Base-by-base conservation (phyloP, 768 basidiomycete genomes). In the Kwoniella shandongensis region DNA sequence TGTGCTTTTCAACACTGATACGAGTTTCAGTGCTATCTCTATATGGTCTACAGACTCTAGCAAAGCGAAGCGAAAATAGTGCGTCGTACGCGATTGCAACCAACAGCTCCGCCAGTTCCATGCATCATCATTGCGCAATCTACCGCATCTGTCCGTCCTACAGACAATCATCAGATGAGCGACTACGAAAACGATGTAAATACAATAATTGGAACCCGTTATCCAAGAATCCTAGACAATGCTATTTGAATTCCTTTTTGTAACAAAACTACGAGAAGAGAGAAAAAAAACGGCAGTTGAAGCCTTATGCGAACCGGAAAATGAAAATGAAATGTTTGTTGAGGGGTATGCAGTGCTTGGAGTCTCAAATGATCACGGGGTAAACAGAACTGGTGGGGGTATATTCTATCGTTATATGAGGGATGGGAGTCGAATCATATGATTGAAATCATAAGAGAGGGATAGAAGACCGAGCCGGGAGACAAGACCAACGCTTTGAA, bases 91-190 rank as follows among this genome's bases (percentile, higher is more conserved):
- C n/a, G n/a, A n/a, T n/a, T n/a, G n/a, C n/a, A n/a, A n/a, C n/a
- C n/a, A n/a, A n/a, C n/a, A n/a, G n/a, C 56, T 58, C 56, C 56
- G 56, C 56, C 56, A 58, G 56, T 58, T 58, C 56, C 56, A 58
- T 58, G 32, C 49, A 58, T 58, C 45, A 40, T 1, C 23, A 35
- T 22, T 44, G n/a, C n/a, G n/a, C n/a, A n/a, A n/a, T 50, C 27
- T 30, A 26, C 44, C 22, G 12, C 12, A 10, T n/a, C 8, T 20
- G 44, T 42, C 27, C 25, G 41, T 22, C 20, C 18, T 25, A 30
- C 4, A 17, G 20, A 13, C 17, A 39, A 23, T 10, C 29, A 44
- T 17, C 18, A 44, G 22, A 22, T 27, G 0, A 39, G 23, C 39
- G 3, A 41, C 13, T 35, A 20, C 22, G 49, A 22, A 38, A 35